Conservation (phyloP, 805 yeast species). For the Brettanomyces bruxellensis region DNA sequence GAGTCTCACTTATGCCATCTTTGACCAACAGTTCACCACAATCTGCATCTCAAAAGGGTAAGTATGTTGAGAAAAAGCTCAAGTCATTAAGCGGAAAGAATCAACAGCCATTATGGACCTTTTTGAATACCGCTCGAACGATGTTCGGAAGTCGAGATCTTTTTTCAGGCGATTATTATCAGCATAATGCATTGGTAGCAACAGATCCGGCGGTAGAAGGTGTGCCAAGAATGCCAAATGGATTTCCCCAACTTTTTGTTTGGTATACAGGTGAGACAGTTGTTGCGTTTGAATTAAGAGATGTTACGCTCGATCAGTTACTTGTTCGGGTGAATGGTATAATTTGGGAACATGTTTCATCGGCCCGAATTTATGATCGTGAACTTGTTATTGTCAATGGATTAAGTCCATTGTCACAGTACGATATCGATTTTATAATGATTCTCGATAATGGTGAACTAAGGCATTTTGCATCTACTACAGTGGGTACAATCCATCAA, state of each 20-base stretch:
- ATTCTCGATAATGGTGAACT: conserved; percentile 22
- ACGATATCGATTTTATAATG: conserved; percentile 42
- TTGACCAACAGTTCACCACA: not conserved
- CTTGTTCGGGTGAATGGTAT: conserved; percentile 53
- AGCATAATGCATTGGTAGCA: conserved; percentile 29
- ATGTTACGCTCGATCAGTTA: conserved; percentile 32
- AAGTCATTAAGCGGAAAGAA: conserved; percentile 11
- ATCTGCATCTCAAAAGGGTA: conserved; percentile 4
- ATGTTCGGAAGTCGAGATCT: conserved; percentile 38
- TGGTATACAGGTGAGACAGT: conserved; percentile 44
- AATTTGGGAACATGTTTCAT: conserved; percentile 57
- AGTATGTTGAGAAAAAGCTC: conserved; percentile 18
- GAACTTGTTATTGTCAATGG: conserved; percentile 55
- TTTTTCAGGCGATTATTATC: conserved; percentile 31
- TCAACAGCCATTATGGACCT: conserved; percentile 47
- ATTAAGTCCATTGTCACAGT: conserved; percentile 54
- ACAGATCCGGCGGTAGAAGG: conserved; percentile 21
- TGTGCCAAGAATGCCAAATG: conserved; percentile 17
- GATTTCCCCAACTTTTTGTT: conserved; percentile 29
- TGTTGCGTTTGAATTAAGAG: conserved; percentile 40
- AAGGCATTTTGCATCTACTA: conserved; percentile 22
- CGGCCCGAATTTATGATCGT: conserved; percentile 37
- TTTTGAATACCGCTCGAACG: conserved; percentile 41
- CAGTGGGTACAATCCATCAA: conserved; percentile 27
- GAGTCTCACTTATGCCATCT: conserved; percentile 19